These are phyloP conservation scores for Calonectria leucothoes DNA, from an alignment of 2,329 filamentous ascomycete species.

Conservation along the genomic window DNA sequence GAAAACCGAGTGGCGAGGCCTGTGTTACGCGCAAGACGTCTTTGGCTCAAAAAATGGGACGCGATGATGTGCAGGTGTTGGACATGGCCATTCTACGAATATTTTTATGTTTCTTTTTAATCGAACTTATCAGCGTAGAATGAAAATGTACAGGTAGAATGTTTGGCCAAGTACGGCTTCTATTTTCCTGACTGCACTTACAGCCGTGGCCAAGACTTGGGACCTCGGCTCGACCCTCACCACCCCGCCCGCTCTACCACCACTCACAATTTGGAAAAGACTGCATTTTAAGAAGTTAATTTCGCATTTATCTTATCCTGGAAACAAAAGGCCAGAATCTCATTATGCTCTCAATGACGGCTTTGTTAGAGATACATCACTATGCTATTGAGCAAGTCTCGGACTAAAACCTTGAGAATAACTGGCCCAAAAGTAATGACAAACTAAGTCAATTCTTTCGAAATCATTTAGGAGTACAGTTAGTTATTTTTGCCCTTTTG, in stretches of 20 bases:
- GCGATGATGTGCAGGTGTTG: not conserved
- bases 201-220: not conserved
- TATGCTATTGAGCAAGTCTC: not conserved
- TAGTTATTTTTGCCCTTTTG: not conserved
- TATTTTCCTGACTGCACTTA: conserved; percentile 8
- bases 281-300: not conserved
- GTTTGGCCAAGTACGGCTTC: not conserved
- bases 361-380: not conserved
- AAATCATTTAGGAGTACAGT: not conserved
- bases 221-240: conserved; percentile 13
- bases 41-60: not conserved
- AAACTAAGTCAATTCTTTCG: not conserved
- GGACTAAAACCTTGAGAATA: not conserved
- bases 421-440: not conserved
- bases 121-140: too few species aligned
- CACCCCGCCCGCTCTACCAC: conserved; percentile 19
- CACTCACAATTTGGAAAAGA: not conserved
- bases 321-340: not conserved
- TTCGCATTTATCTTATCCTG: not conserved
- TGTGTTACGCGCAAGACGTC: not conserved
- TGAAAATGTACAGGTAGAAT: not conserved
- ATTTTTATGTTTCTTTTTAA: too few species aligned
- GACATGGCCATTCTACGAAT: not conserved
- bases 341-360: not conserved
- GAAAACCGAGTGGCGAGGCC: not conserved